Evolutionary conservation across 192 early-diverging fungal genomes (phyloP).

Genomic region (Allomyces macrogynus): DNA sequence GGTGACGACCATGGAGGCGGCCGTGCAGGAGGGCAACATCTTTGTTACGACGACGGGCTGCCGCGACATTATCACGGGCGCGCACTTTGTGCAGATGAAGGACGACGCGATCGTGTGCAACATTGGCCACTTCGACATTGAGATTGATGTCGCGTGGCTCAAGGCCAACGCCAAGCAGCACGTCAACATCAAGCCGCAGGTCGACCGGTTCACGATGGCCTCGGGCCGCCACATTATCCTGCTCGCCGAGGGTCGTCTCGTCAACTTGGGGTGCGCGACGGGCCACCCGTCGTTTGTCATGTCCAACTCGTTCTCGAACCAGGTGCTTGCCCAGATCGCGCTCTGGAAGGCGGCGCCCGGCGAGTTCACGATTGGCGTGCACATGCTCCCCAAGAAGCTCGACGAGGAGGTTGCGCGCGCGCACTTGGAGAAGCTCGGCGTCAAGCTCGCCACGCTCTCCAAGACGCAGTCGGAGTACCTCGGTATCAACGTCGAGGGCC

Average conservation of each 20-base stretch:
- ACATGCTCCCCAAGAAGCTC: conserved; percentile 95
- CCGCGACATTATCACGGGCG: conserved; percentile 92
- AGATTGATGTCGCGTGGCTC: conserved; percentile 97
- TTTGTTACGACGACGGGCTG: conserved; percentile 98
- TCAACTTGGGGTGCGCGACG: conserved; percentile 98
- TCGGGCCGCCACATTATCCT: conserved; percentile 88
- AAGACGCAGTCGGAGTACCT: conserved; percentile 61
- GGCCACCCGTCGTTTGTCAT: conserved; percentile 99
- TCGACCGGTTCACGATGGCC: conserved; percentile 85
- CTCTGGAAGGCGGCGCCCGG: conserved; percentile 77
- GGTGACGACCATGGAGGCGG: conserved; percentile 98
- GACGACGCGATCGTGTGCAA: conserved; percentile 99
- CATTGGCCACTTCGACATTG: conserved; percentile 99
- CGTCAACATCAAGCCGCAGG: conserved; percentile 97
- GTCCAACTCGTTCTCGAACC: conserved; percentile 99
- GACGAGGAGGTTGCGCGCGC: conserved; percentile 97
- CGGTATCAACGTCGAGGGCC: conserved; percentile 55
- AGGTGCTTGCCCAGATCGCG: conserved; percentile 94
- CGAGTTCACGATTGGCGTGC: conserved; percentile 79
- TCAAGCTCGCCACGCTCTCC: conserved; percentile 72
- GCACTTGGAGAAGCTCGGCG: conserved; percentile 84
- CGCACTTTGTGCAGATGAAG: conserved; percentile 84
- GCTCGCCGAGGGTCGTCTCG: conserved; percentile 94
- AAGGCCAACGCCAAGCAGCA: conserved; percentile 71
- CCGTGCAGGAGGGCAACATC: conserved; percentile 78